phyloP scores from a whole-genome alignment of 2,329 filamentous ascomycete genomes.

The Basipetospora chlamydospora region DNA sequence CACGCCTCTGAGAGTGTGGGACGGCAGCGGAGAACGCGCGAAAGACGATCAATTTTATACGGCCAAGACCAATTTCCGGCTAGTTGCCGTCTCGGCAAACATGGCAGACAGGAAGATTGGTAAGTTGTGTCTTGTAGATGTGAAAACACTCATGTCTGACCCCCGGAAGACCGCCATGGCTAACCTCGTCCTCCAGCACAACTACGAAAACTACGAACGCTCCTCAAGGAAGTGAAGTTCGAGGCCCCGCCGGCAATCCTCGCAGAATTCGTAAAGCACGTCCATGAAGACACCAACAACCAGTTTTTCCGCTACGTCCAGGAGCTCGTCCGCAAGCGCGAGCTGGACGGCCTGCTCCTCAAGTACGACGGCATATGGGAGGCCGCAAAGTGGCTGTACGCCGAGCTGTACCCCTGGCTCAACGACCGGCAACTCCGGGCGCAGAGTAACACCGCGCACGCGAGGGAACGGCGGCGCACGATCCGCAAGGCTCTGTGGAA shows the following conservation, averaged over 20 bases:
- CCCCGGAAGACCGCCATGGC: too few relatives aligned
- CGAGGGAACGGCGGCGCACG: background rate
- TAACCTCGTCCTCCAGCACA: too few relatives aligned
- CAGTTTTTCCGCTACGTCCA: slow-evolving; percentile 5
- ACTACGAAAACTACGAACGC: background rate
- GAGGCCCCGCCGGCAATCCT: background rate
- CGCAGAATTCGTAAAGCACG: background rate
- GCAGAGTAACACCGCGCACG: background rate
- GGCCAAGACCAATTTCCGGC: too few relatives aligned
- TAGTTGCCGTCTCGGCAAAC: too few relatives aligned
- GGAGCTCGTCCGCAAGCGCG: slow-evolving; percentile 1
- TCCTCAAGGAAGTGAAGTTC: slow-evolving; percentile 1
- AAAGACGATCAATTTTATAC: too few relatives aligned
- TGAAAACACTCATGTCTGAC: too few relatives aligned
- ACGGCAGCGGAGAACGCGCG: too few relatives aligned
- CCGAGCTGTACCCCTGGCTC: slow-evolving; percentile 10
- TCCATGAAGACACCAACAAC: background rate
- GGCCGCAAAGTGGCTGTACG: slow-evolving; percentile 10
- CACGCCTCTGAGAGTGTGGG: too few relatives aligned
- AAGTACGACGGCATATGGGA: slow-evolving; percentile 8
- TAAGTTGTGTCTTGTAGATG: too few relatives aligned
- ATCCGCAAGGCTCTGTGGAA: slow-evolving; percentile 2
- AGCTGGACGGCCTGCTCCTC: slow-evolving; percentile 12
- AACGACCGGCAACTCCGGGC: background rate
- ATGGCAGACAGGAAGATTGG: too few relatives aligned